Evolutionary conservation across 2,329 filamentous ascomycete species (phyloP), one percentile per base, ranked within the genome.

Genomic region (Hypoxylon rubiginosum): DNA sequence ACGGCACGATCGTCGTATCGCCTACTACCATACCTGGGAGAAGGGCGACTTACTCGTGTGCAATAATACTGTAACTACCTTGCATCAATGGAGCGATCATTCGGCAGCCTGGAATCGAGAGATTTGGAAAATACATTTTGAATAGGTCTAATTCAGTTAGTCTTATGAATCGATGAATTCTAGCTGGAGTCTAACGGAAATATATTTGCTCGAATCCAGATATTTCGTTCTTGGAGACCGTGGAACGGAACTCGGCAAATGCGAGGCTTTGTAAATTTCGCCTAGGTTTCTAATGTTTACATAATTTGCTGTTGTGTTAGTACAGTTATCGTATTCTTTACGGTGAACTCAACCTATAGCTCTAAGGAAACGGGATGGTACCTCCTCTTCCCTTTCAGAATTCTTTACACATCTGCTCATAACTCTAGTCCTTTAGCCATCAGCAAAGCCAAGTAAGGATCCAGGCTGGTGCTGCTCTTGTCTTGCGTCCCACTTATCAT

Each of bases 41-140:
- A 81, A 84, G 74, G 85, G 86, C 0, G 86, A 88, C 69, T 49
- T 88, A 39, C 66, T 88, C 0, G 73, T 88, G 4, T 86, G 78
- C 63, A 86, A 88, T 67, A 88, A 87, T 52, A 72, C 81, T 3
- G 61, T 82, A 58, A 81, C 79, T 67, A 79, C 8, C 13, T 10
- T 86, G 81, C 84, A 86, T 56, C 86, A 83, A 0, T 74, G 82
- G 51, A 85, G 80, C 51, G 80, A 81, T 43, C 85, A 84, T 49
- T 76, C 72, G 1, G 77, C 82, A 0, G 82, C 82, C 0, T 77
- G 78, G 24, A 78, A 83, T 52, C 73, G 83, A 19, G 83, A 85
- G 68, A 71, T 85, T 39, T 86, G 84, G 84, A 73, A 83, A 13
- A 84, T 86, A 56, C 82, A 85, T 66, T 82, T 85, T 72, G 81